Evolutionary conservation across 495 filamentous ascomycete species (phyloP).

Genomic region (Trichoderma asperelloides): DNA sequence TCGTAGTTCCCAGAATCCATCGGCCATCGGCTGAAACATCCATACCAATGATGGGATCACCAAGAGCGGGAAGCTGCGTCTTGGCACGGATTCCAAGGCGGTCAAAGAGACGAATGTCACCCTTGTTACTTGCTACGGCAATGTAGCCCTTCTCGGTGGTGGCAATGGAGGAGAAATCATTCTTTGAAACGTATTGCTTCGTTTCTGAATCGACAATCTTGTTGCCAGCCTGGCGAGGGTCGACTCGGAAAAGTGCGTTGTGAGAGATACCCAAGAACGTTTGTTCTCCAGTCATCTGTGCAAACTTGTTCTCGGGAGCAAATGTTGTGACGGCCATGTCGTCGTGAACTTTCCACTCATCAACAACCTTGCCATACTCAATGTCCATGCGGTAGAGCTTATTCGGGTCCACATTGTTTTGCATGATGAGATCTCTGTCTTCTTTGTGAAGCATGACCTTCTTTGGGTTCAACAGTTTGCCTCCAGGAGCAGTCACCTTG

Average conservation of each 20-base stretch:
- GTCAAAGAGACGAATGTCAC: constrained; percentile 94
- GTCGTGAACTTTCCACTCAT: constrained; percentile 99
- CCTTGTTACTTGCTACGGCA: constrained; percentile 93
- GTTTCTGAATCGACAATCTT: constrained; percentile 89
- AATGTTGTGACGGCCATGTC: constrained; percentile 88
- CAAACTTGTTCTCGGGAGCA: constrained; percentile 93
- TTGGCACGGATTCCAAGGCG: constrained; percentile 95
- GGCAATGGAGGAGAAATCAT: constrained; percentile 87
- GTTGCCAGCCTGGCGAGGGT: constrained; percentile 80
- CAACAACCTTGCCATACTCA: constrained; percentile 96
- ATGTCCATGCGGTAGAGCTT: constrained; percentile 96
- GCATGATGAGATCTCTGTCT: constrained; percentile 86
- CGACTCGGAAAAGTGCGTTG: constrained; percentile 89
- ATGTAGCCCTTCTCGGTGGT: constrained; percentile 95
- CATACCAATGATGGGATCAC: constrained; percentile 88
- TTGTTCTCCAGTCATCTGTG: constrained; percentile 92
- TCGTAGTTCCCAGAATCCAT: constrained; percentile 91
- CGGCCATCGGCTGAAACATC: constrained; percentile 91
- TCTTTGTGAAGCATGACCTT: constrained; percentile 98
- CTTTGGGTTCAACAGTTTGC: constrained; percentile 83
- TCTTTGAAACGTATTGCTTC: constrained; percentile 94
- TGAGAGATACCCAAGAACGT: constrained; percentile 86
- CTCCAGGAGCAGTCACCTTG: constrained; percentile 78
- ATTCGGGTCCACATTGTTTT: constrained; percentile 77
- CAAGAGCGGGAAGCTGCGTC: constrained; percentile 90